Percentiles rank a stretch among this genome's conserved stretches.
Evolutionary conservation across 208 protist genomes (phyloP).

Genomic region (Crithidia brevicula): DNA sequence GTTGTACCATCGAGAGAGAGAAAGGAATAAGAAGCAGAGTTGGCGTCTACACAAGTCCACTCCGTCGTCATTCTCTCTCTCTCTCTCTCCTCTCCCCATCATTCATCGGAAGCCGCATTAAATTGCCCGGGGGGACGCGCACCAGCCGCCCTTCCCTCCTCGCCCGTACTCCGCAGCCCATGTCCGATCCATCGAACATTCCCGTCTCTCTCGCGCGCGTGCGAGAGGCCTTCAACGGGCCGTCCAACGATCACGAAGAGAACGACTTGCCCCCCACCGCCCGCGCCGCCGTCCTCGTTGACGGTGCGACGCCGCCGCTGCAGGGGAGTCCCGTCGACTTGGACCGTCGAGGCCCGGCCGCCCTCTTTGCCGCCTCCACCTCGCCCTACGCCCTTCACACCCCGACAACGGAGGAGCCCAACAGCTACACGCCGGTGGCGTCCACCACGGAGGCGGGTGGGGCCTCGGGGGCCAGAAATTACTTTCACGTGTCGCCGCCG

Average conservation of each 20-base stretch:
- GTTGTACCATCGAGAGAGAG: too few species aligned
- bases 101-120: background rate
- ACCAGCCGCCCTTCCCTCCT: background rate
- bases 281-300: background rate
- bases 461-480: background rate
- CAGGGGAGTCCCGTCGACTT: conserved; percentile 4
- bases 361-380: too few species aligned
- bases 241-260: too few species aligned
- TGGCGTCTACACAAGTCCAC: background rate
- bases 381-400: background rate
- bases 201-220: conserved; percentile 4
- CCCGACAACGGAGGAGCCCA: background rate
- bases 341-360: background rate
- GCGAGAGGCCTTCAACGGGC: conserved; percentile 3
- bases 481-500: conserved; percentile 10
- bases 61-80: background rate
- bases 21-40: too few species aligned
- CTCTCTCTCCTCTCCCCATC: conserved; percentile 1
- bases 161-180: background rate
- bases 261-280: background rate
- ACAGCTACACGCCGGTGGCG: background rate
- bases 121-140: too few species aligned
- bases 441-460: background rate
- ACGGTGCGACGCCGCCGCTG: background rate
- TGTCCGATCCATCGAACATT: too few species aligned